Evolutionary conservation across 2,329 filamentous ascomycete species (phyloP).

Genomic region (Septoria linicola): DNA sequence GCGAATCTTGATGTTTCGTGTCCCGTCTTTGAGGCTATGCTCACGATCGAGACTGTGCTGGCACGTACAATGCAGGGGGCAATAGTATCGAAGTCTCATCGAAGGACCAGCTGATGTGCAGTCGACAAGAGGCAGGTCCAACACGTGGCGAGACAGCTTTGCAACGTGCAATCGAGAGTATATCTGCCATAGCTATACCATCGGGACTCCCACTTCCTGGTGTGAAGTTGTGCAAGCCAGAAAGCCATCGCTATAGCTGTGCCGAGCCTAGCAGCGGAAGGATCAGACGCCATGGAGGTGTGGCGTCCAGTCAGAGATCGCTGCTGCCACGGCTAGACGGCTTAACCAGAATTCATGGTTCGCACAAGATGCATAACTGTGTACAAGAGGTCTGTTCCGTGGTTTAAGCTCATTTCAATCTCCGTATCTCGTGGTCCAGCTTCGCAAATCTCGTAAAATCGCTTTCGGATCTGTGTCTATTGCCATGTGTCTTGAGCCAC

Average conservation of each 20-base stretch:
- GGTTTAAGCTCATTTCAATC: background rate
- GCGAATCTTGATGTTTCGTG: background rate
- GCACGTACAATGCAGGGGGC: too few relatives aligned
- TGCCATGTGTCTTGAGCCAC: background rate
- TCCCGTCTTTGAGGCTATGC: too few relatives aligned
- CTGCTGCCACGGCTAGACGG: background rate
- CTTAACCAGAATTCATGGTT: background rate
- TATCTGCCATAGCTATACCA: constrained; percentile 1
- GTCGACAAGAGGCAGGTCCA: background rate
- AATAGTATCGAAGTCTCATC: too few relatives aligned
- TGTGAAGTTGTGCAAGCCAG: constrained; percentile 5
- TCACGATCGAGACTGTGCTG: too few relatives aligned
- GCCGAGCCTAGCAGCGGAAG: background rate
- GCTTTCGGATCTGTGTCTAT: background rate
- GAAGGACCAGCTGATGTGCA: background rate
- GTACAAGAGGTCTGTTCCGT: background rate
- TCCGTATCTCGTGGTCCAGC: background rate
- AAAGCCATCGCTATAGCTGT: constrained; percentile 4
- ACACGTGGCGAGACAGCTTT: background rate
- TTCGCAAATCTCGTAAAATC: constrained; percentile 1
- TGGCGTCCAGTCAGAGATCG: constrained; percentile 16
- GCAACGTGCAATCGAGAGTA: constrained; percentile 1
- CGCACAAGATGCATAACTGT: constrained; percentile 13
- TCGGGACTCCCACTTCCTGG: constrained; percentile 9
- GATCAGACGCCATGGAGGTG: constrained; percentile 2